Evolutionary conservation across 176 grass and related monocot genomes (phyloP), one percentile per base, ranked within the genome.

Genomic region (Ampelocalamus luodianensis): DNA sequence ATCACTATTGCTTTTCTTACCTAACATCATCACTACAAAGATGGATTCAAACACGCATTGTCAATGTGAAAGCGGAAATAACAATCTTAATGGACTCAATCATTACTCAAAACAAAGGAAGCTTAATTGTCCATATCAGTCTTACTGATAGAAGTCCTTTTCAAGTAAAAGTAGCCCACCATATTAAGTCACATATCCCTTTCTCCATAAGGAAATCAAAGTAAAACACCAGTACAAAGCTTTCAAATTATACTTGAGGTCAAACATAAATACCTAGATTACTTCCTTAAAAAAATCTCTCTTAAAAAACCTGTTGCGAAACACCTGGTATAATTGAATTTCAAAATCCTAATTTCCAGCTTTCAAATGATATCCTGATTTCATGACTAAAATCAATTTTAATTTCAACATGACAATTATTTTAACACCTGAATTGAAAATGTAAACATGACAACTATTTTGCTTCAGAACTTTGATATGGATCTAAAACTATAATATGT

Each of bases 1-100:
- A 65, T 89, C 76, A 73, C 14, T 76, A 79, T 34, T 78, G 65
- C 66, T 66, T 61, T 83, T 18, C 74, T 87, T 79, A 87, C 89
- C 60, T 83, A 90, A 74, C 61, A 87, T 36, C 0, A 17, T 45
- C 75, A 83, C 74, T 83, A 79, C n/a, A 59, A 24, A 51, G 64
- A 90, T 78, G 22, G 29, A 87, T 83, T 79, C 67, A 74, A 79
- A 87, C 68, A 70, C 6, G 37, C 51, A 49, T 42, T 39, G 59
- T 70, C 85, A 74, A 62, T 62, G 40, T 68, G 74, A 79, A 60
- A 78, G 65, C 29, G 23, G 29, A 75, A 62, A 77, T 74, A 49
- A 69, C 9, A 79, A 83, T 54, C 60, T 74, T 67, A 86, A 79
- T 79, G 59, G 74, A 67, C 9, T 54, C 85, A 70, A 80, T 87